These are phyloP conservation scores for Candida sp. DNA, from an alignment of 1,139 yeast genomes.

Conservation along the genomic window DNA sequence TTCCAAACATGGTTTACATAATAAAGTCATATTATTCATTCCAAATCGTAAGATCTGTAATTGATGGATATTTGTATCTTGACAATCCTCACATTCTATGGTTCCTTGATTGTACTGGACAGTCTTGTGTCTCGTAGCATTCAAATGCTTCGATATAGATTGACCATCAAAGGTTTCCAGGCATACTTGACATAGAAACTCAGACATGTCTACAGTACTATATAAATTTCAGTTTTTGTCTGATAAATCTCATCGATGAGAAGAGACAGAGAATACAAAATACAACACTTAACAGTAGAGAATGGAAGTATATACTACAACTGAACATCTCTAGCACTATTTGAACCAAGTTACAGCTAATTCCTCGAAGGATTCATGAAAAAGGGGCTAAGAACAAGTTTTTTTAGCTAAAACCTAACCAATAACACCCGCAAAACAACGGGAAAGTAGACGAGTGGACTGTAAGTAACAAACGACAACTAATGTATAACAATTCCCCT, in stretches of 20 bases:
- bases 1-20: slow-evolving; percentile 47
- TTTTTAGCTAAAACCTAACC: too few species aligned
- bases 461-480: too few species aligned
- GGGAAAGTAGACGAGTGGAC: too few species aligned
- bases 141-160: slow-evolving; percentile 41
- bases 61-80: slow-evolving; percentile 52
- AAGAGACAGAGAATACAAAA: too few species aligned
- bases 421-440: too few species aligned
- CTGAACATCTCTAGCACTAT: too few species aligned
- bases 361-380: too few species aligned
- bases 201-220: neutral
- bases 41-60: slow-evolving; percentile 51
- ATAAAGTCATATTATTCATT: slow-evolving; percentile 49
- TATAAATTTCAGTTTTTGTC: neutral
- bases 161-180: slow-evolving; percentile 14
- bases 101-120: slow-evolving; percentile 38
- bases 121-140: slow-evolving; percentile 52
- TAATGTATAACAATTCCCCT: neutral
- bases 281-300: too few species aligned
- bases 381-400: too few species aligned
- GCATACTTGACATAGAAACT: slow-evolving; percentile 27
- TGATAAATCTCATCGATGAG: neutral
- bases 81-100: slow-evolving; percentile 56
- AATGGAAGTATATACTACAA: too few species aligned
- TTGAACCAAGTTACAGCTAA: too few species aligned